phyloP scores from a whole-genome alignment of 805 yeast genomes.

The Ogataea minuta region DNA sequence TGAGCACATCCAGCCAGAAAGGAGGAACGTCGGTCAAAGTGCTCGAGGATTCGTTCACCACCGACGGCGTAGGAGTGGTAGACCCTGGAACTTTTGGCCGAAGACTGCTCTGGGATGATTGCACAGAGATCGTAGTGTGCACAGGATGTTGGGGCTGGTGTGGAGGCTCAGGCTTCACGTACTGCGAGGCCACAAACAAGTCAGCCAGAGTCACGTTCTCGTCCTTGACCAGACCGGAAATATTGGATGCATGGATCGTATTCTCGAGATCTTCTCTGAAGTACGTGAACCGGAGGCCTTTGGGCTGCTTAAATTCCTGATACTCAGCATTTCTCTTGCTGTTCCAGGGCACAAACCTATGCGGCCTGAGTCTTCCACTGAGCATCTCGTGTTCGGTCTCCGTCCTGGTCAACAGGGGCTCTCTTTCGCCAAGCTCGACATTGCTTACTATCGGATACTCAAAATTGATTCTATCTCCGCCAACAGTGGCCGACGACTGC shows the following conservation, averaged over 20 bases:
- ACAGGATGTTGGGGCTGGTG: conserved; percentile 3
- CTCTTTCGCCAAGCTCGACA: conserved; percentile 30
- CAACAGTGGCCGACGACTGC: conserved; percentile 17
- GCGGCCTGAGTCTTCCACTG: conserved; percentile 71
- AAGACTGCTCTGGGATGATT: conserved; percentile 16
- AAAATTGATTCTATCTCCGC: conserved; percentile 36
- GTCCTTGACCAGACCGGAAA: conserved; percentile 69
- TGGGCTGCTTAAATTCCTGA: conserved; percentile 22
- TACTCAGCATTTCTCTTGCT: conserved; percentile 25
- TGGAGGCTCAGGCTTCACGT: conserved; percentile 17
- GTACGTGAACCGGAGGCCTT: conserved; percentile 79
- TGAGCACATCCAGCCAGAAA: conserved; percentile 90
- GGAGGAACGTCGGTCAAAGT: conserved; percentile 44
- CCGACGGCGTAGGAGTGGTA: conserved; percentile 28
- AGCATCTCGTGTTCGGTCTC: conserved; percentile 57
- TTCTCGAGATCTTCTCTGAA: conserved; percentile 86
- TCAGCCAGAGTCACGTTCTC: conserved; percentile 57
- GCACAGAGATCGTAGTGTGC: conserved; percentile 5
- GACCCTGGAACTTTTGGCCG: conserved; percentile 16
- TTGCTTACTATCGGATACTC: conserved; percentile 36
- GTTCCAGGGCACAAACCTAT: conserved; percentile 74
- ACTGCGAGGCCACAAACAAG: conserved; percentile 51
- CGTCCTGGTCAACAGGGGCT: conserved; percentile 30
- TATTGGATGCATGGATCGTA: conserved; percentile 87
- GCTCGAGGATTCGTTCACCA: conserved; percentile 29